These are phyloP conservation scores for Alternaria dauci DNA, from an alignment of 2,329 filamentous ascomycete genomes.

Conservation along the genomic window DNA sequence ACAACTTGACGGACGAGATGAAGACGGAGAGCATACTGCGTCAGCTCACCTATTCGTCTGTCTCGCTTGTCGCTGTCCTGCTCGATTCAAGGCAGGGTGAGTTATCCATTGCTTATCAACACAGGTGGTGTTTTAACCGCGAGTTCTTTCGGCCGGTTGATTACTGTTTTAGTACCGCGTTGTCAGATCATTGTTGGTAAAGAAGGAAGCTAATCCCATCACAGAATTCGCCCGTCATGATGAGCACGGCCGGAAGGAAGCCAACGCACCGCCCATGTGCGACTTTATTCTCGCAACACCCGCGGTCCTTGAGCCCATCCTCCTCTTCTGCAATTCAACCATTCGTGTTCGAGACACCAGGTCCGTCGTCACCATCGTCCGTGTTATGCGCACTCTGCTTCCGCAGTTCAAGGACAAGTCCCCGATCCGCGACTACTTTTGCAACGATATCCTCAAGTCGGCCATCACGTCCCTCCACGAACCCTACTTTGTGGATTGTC, in stretches of 20 bases:
- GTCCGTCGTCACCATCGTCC: conserved; percentile 84
- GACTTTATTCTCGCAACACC: conserved; percentile 83
- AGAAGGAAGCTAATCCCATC: neutral
- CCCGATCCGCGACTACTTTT: conserved; percentile 85
- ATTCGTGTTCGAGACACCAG: conserved; percentile 89
- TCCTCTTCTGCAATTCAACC: conserved; percentile 90
- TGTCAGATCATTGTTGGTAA: neutral
- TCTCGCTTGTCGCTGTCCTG: conserved; percentile 89
- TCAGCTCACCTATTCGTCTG: conserved; percentile 89
- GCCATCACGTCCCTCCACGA: conserved; percentile 92
- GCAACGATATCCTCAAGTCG: conserved; percentile 84
- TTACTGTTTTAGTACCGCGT: neutral
- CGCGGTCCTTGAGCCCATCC: conserved; percentile 82
- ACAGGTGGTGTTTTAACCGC: neutral
- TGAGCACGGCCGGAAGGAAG: conserved; percentile 46
- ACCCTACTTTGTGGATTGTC: conserved; percentile 94
- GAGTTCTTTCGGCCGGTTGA: neutral
- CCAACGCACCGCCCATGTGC: conserved; percentile 69
- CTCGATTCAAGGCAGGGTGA: conserved; percentile 70
- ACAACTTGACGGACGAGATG: conserved; percentile 90
- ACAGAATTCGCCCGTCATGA: conserved; percentile 44
- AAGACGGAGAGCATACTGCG: conserved; percentile 95
- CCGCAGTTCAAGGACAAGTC: conserved; percentile 72
- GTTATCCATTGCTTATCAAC: conserved; percentile 3
- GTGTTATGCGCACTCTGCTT: conserved; percentile 85